These are phyloP conservation scores for Aspergillus latus DNA, from an alignment of 2,329 filamentous ascomycete genomes.

Conservation along the genomic window DNA sequence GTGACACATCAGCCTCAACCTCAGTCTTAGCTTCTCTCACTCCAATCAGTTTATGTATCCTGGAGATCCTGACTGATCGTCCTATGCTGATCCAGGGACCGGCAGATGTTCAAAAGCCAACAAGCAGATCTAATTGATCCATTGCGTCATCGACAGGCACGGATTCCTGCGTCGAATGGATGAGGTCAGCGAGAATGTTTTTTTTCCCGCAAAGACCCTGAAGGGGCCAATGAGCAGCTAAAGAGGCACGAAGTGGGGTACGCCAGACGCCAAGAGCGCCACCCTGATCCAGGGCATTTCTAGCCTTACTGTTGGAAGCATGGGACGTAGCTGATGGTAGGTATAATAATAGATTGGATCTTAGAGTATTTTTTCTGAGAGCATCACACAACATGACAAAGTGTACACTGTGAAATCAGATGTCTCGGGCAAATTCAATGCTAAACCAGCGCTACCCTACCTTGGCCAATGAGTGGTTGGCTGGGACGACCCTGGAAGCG, in stretches of 20 bases:
- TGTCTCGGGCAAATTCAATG: neutral
- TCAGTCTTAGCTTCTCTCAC: too few relatives aligned
- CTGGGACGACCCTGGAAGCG: slow-evolving; percentile 17
- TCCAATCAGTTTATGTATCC: neutral
- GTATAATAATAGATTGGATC: too few relatives aligned
- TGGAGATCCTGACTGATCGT: neutral
- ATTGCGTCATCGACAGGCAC: slow-evolving; percentile 8
- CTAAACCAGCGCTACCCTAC: neutral
- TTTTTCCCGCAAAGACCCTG: neutral
- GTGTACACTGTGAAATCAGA: neutral
- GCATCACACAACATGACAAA: too few relatives aligned
- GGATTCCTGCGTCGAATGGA: slow-evolving; percentile 4
- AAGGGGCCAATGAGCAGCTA: slow-evolving; percentile 5
- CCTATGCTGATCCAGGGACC: slow-evolving; percentile 6
- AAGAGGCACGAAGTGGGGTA: slow-evolving; percentile 1
- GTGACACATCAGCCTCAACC: too few relatives aligned
- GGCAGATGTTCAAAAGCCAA: neutral
- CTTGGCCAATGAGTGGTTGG: slow-evolving; percentile 17
- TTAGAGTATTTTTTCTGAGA: too few relatives aligned
- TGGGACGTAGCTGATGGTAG: neutral
- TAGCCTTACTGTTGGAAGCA: neutral
- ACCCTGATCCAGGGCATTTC: neutral
- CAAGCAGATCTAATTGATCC: neutral
- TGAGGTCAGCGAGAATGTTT: slow-evolving; percentile 8
- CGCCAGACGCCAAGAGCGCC: neutral